Evolutionary conservation across 768 basidiomycete species (phyloP), one percentile per base, ranked within the genome.

Genomic region (Kwoniella botswanensis): DNA sequence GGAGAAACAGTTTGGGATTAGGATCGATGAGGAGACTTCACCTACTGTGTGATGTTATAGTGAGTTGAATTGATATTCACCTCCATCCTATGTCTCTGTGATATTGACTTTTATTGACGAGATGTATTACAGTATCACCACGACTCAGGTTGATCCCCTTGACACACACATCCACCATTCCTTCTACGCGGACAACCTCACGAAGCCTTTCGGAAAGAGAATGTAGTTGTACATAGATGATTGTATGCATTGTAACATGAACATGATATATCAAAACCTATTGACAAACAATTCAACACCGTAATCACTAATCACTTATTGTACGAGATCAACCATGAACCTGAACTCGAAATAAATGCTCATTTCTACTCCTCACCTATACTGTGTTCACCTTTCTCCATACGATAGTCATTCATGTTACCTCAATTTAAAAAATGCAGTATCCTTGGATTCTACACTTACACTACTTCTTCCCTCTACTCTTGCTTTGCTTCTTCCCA

Each of bases 1-100:
- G 7, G 43, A 52, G 50, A 35, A 44, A 22, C 21, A 57, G 43
- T 75, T 75, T 54, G 64, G 64, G 3, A 43, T 75, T 17, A 18
- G 21, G 6, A 61, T 61, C 9, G 59, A 61, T 43, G 59, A 61
- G 42, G 42, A 24, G 58, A 61, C 35, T 42, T 61, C 59, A 11
- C 42, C 59, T 15, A 44, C 42, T 44, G 59, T 61, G 42, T 61
- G n/a, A 22, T 21, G 12, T 18, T 9, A 22, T 11, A n/a, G 54
- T 55, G 24, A 55, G 54, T 55, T 55, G 54, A 6, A 12, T 18
- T 50, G 46, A 18, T 50, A 50, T 10, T 50, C 18, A 50, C 46
- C 4, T 50, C 46, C 5, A 2, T 13, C 18, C 12, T 18, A 50
- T 50, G 46, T 50, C 3, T 15, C 10, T 50, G 12, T 18, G 12